Percentiles rank a stretch among this genome's conserved stretches.
Conservation (phyloP, 345 rosid species). For the Gossypium thurberi region DNA sequence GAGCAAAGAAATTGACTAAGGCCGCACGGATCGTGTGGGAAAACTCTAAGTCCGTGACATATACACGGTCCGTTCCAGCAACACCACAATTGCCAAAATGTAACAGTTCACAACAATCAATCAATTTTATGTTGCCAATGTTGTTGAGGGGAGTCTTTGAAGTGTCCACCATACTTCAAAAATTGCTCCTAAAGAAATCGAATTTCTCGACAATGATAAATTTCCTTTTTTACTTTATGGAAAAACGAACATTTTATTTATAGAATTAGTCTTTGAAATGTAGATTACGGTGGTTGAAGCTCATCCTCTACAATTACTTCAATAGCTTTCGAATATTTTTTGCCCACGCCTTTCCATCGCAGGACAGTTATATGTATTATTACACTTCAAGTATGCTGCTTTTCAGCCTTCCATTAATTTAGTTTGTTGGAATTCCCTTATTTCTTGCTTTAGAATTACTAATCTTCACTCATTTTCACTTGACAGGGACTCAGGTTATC, state of each 20-base stretch:
- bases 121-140: too few species aligned
- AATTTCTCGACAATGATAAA: too few species aligned
- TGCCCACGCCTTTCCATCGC: neutral
- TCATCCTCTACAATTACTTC: neutral
- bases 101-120: neutral
- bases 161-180: too few species aligned
- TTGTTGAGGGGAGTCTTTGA: too few species aligned
- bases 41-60: too few species aligned
- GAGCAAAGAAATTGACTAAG: too few species aligned
- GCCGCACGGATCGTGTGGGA: too few species aligned
- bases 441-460: neutral
- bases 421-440: neutral
- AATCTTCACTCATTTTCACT: neutral
- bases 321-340: neutral
- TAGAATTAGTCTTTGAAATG: too few species aligned
- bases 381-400: neutral
- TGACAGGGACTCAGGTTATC: slow-evolving; percentile 1
- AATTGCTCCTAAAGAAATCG: too few species aligned
- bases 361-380: neutral
- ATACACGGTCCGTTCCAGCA: neutral
- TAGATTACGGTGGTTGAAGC: neutral
- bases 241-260: too few species aligned
- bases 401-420: neutral
- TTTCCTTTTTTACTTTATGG: too few species aligned
- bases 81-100: neutral